phyloP scores from a whole-genome alignment of 352 stramenopile species.

The Phytophthora cajani region DNA sequence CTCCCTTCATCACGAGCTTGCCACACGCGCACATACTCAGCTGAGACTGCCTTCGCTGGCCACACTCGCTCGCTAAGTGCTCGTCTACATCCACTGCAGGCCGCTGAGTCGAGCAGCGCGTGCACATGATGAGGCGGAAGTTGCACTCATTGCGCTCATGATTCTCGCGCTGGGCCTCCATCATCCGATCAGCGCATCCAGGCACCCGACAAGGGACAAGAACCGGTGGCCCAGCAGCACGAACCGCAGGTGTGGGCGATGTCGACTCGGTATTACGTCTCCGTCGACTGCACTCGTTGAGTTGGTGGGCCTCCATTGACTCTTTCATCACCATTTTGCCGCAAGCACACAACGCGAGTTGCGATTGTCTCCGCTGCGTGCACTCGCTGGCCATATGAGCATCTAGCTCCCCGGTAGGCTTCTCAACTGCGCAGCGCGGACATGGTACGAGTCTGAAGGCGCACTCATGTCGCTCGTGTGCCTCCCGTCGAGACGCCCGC shows the following conservation, averaged over 20 bases:
- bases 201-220: conserved; percentile 48
- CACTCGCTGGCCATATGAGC: conserved; percentile 63
- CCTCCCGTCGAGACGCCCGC: conserved; percentile 12
- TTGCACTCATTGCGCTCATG: conserved; percentile 28
- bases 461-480: conserved; percentile 35
- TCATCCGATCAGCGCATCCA: conserved; percentile 43
- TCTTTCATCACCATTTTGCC: conserved; percentile 70
- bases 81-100: conserved; percentile 42
- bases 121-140: conserved; percentile 17
- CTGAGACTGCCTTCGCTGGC: conserved; percentile 16
- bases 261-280: not conserved
- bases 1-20: conserved; percentile 25
- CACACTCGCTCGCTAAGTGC: conserved; percentile 50
- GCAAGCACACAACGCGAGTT: conserved; percentile 60
- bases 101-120: conserved; percentile 14
- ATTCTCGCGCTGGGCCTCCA: conserved; percentile 42
- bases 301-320: conserved; percentile 56
- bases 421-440: conserved; percentile 48
- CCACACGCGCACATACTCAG: conserved; percentile 24
- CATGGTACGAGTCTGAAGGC: conserved; percentile 60
- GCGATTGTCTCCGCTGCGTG: conserved; percentile 23
- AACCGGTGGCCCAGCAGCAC: not conserved
- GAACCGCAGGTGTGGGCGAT: not conserved
- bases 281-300: conserved; percentile 56
- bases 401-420: conserved; percentile 42